phyloP scores from a whole-genome alignment of 495 filamentous ascomycete genomes.

The Penicillium mononematosum region DNA sequence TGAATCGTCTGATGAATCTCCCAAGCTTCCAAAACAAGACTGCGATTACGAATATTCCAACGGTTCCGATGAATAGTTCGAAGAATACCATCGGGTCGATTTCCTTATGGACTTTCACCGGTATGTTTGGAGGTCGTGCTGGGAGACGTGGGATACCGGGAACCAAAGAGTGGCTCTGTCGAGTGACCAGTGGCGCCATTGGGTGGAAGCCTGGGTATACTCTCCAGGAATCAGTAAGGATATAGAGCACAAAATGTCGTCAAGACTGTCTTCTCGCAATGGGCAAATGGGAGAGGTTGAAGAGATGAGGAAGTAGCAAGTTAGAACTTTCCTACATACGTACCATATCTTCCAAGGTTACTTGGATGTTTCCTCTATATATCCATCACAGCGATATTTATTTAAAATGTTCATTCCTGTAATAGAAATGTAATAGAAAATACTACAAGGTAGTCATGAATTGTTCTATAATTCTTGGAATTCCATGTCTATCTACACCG shows the following conservation, averaged over 20 bases:
- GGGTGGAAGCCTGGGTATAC: conserved; percentile 5
- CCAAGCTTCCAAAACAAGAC: conserved; percentile 46
- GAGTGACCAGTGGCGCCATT: conserved; percentile 39
- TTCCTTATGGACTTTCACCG: conserved; percentile 19
- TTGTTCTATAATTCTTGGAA: not conserved
- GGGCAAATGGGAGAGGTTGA: not conserved
- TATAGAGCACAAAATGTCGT: not conserved
- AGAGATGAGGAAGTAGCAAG: conserved; percentile 6
- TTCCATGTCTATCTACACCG: not conserved
- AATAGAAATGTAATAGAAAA: not conserved
- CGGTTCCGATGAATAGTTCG: conserved; percentile 40
- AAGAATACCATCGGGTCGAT: conserved; percentile 33
- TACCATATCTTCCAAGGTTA: too few species aligned
- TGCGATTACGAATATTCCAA: conserved; percentile 39
- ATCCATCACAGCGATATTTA: not conserved
- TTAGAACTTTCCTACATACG: not conserved
- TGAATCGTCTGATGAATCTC: conserved; percentile 38
- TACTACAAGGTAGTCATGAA: not conserved
- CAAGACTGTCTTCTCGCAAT: not conserved
- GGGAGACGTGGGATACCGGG: conserved; percentile 24
- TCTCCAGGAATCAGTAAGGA: conserved; percentile 2
- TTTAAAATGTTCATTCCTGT: not conserved
- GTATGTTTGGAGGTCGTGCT: conserved; percentile 17
- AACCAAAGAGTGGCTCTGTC: conserved; percentile 28
- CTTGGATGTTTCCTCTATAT: not conserved